Percentiles rank a stretch among this genome's conserved stretches.
These are phyloP conservation scores for Brassica balearica DNA, from an alignment of 441 rosid genomes.

Conservation along the genomic window DNA sequence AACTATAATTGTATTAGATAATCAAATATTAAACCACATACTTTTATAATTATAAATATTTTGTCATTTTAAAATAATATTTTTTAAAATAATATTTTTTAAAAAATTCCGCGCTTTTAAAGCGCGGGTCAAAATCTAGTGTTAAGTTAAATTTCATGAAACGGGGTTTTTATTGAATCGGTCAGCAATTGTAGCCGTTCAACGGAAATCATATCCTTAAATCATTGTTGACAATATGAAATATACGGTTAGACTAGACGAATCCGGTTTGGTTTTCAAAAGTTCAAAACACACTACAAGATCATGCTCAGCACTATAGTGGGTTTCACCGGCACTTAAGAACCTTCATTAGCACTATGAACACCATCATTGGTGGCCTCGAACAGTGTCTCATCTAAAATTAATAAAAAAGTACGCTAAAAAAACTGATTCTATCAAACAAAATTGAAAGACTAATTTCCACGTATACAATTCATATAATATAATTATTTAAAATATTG, in stretches of 20 bases:
- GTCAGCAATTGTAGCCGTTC: background rate
- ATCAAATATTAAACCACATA: too few species aligned
- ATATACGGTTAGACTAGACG: background rate
- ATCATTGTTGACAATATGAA: background rate
- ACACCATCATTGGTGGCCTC: constrained; percentile 7
- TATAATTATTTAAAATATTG: background rate
- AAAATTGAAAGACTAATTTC: background rate
- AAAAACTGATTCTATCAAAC: background rate
- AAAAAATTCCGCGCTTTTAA: too few species aligned
- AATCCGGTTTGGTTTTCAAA: background rate
- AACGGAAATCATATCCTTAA: background rate
- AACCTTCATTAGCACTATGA: constrained; percentile 1
- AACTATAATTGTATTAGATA: too few species aligned
- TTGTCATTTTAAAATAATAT: too few species aligned
- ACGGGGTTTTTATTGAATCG: background rate
- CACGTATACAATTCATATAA: background rate
- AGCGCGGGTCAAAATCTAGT: too few species aligned
- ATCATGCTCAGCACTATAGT: background rate
- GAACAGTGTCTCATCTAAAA: background rate
- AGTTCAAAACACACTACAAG: background rate
- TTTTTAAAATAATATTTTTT: too few species aligned
- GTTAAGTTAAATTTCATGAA: background rate
- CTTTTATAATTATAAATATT: too few species aligned
- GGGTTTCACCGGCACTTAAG: background rate
- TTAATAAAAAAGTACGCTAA: background rate